phyloP scores from a whole-genome alignment of 805 yeast species.

The Blastobotrys terrestris region DNA sequence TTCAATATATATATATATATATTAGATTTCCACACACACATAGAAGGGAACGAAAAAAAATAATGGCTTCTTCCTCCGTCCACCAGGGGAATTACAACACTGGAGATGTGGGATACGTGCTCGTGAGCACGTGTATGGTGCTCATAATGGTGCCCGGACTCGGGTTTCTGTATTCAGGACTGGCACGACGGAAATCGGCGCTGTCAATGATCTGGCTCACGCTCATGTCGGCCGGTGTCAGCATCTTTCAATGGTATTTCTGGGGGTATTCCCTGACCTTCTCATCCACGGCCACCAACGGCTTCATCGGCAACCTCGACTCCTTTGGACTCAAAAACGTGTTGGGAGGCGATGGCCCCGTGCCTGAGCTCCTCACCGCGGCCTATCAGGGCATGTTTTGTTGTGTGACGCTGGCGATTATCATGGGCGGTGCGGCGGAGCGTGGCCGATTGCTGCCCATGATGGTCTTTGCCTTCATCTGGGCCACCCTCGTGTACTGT shows the following conservation, averaged over 20 bases:
- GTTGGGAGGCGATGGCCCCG: slow-evolving; percentile 42
- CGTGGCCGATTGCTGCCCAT: slow-evolving; percentile 85
- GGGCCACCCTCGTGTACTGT: slow-evolving; percentile 90
- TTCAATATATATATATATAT: too few species aligned
- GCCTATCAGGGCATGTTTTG: slow-evolving; percentile 86
- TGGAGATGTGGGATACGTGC: slow-evolving; percentile 35
- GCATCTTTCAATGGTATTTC: slow-evolving; percentile 88
- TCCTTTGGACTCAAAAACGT: slow-evolving; percentile 77
- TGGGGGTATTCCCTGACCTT: slow-evolving; percentile 98
- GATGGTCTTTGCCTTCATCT: slow-evolving; percentile 71
- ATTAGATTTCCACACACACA: slow-evolving; percentile 1
- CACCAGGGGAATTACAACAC: slow-evolving; percentile 26
- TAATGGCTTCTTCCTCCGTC: not conserved
- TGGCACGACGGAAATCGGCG: slow-evolving; percentile 87
- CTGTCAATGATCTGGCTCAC: slow-evolving; percentile 77
- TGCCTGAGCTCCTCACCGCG: slow-evolving; percentile 83
- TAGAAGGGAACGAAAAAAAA: too few species aligned
- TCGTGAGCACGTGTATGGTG: slow-evolving; percentile 45
- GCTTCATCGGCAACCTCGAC: slow-evolving; percentile 81
- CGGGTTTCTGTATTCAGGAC: slow-evolving; percentile 86
- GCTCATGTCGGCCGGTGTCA: slow-evolving; percentile 66
- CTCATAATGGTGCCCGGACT: slow-evolving; percentile 93
- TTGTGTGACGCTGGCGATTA: slow-evolving; percentile 85
- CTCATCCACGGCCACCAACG: slow-evolving; percentile 68
- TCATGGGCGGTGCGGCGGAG: slow-evolving; percentile 90